Evolutionary conservation across 805 yeast genomes (phyloP).

Genomic region (Komagataella phaffii): DNA sequence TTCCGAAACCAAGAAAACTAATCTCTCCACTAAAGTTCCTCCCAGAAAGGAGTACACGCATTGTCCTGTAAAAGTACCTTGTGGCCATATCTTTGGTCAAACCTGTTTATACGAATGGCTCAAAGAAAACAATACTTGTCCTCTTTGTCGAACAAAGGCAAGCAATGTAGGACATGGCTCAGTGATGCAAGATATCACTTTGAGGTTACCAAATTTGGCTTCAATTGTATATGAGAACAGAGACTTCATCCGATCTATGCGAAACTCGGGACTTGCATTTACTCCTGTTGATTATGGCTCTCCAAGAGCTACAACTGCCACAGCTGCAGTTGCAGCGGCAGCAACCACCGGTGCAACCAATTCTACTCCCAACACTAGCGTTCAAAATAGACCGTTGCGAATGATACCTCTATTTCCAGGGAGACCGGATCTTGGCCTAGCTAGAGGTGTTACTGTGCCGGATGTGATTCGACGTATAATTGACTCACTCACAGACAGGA

Average conservation of each 20-base stretch:
- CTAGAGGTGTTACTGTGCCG: not conserved
- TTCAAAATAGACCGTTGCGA: not conserved
- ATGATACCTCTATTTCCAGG: not conserved
- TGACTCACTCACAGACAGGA: not conserved
- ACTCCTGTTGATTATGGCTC: not conserved
- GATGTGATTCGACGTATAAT: not conserved
- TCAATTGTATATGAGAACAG: constrained; percentile 18
- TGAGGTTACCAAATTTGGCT: constrained; percentile 22
- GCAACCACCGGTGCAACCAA: not conserved
- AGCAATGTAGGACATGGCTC: constrained; percentile 4
- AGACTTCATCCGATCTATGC: constrained; percentile 4
- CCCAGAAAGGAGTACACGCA: constrained; percentile 29
- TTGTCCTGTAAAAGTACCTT: constrained; percentile 62
- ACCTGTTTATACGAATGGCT: constrained; percentile 84
- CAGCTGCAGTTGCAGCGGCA: not conserved
- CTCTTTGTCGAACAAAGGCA: constrained; percentile 58
- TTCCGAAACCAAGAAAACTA: constrained; percentile 10
- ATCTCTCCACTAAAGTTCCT: constrained; percentile 4
- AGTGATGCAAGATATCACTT: constrained; percentile 13
- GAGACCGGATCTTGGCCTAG: not conserved
- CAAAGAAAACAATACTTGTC: constrained; percentile 61
- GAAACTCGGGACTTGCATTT: not conserved
- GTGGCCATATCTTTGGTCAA: constrained; percentile 79
- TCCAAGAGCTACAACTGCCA: not conserved
- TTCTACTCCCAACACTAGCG: not conserved